Conservation (phyloP, 352 stramenopile genomes). For the Elongisporangium undulatum region DNA sequence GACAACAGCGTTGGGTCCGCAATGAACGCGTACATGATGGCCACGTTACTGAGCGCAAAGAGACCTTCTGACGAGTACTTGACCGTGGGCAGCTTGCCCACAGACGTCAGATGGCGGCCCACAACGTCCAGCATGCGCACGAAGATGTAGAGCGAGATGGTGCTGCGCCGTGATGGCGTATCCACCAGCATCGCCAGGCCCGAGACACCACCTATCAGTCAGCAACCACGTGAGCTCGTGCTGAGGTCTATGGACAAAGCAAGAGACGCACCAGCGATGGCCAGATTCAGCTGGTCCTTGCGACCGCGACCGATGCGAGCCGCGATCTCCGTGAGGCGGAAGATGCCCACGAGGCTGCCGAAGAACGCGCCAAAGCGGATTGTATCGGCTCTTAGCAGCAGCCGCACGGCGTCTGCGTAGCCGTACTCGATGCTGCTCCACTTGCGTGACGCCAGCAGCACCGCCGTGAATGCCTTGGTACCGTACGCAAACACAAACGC, state of each 20-base stretch:
- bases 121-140: conserved; percentile 83
- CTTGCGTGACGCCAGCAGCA: conserved; percentile 74
- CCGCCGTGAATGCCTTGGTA: conserved; percentile 76
- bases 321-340: conserved; percentile 57
- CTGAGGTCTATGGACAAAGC: background rate
- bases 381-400: conserved; percentile 62
- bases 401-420: conserved; percentile 67
- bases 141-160: conserved; percentile 84
- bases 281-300: conserved; percentile 52
- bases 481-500: conserved; percentile 76
- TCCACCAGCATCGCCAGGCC: conserved; percentile 72
- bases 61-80: conserved; percentile 67
- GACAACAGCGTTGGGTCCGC: conserved; percentile 59
- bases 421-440: conserved; percentile 73
- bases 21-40: conserved; percentile 80
- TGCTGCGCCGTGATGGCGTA: conserved; percentile 48
- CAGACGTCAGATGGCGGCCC: conserved; percentile 57
- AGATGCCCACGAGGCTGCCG: conserved; percentile 67
- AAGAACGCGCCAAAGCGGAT: conserved; percentile 80
- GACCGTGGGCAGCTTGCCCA: conserved; percentile 43
- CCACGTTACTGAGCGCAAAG: conserved; percentile 71
- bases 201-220: conserved; percentile 33
- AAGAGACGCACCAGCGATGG: conserved; percentile 38
- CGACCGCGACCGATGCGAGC: conserved; percentile 36
- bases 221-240: background rate